These are phyloP conservation scores for Penicillium sp. DNA, from an alignment of 2,329 filamentous ascomycete genomes.

Conservation along the genomic window DNA sequence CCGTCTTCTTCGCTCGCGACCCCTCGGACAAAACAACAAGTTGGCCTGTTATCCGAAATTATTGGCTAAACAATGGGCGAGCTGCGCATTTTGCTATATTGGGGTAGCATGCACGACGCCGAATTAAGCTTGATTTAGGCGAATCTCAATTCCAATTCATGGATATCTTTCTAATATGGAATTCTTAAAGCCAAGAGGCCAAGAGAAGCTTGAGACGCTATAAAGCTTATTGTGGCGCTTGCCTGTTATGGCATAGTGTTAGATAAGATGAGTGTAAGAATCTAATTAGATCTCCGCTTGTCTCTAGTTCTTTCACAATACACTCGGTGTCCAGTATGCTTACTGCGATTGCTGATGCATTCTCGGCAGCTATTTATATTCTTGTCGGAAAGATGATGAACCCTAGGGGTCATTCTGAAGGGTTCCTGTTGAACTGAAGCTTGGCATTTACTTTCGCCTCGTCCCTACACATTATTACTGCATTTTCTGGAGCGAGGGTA, in stretches of 20 bases:
- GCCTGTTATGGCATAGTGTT: neutral
- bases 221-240: conserved; percentile 1
- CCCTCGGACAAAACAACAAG: too few relatives aligned
- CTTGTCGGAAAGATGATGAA: conserved; percentile 60
- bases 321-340: conserved; percentile 54
- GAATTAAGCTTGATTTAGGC: too few relatives aligned
- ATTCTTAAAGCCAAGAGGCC: neutral
- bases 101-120: too few relatives aligned
- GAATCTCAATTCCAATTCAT: too few relatives aligned
- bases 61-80: too few relatives aligned
- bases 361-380: conserved; percentile 55
- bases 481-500: conserved; percentile 53
- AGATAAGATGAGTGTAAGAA: conserved; percentile 3
- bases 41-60: too few relatives aligned
- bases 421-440: conserved; percentile 56
- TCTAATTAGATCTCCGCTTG: conserved; percentile 16
- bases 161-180: neutral
- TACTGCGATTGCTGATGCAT: conserved; percentile 51
- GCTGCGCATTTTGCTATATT: too few relatives aligned
- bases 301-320: conserved; percentile 49
- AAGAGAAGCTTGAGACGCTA: conserved; percentile 6
- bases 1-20: too few relatives aligned
- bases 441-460: conserved; percentile 60
- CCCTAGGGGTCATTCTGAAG: conserved; percentile 57
- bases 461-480: conserved; percentile 62